phyloP scores from a whole-genome alignment of 129 eudicot species.

The Escallonia herrerae region DNA sequence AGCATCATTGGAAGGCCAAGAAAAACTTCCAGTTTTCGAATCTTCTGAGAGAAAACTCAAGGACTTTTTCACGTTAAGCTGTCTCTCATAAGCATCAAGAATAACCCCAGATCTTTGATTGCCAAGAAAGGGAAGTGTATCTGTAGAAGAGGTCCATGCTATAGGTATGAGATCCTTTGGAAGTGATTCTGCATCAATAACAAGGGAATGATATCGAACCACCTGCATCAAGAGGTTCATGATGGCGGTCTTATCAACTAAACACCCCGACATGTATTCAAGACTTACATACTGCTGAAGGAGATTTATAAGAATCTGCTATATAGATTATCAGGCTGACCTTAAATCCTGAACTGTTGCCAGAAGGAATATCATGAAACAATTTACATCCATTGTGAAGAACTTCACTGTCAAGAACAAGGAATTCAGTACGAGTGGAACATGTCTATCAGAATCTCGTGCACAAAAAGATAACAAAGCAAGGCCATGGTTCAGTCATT shows the following conservation, averaged over 20 bases:
- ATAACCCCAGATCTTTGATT: conserved; percentile 23
- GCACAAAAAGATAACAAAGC: neutral
- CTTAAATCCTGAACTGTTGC: conserved; percentile 86
- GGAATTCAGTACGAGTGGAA: conserved; percentile 6
- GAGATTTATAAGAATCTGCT: neutral
- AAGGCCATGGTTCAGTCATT: neutral
- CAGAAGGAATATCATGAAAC: conserved; percentile 83
- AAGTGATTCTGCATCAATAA: conserved; percentile 64
- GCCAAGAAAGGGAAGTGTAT: conserved; percentile 45
- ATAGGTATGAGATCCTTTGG: conserved; percentile 82
- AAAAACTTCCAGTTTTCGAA: conserved; percentile 15
- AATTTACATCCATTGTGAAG: conserved; percentile 68
- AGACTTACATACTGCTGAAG: neutral
- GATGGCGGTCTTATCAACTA: neutral
- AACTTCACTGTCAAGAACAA: conserved; percentile 58
- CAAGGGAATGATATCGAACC: conserved; percentile 96
- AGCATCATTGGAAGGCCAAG: conserved; percentile 17
- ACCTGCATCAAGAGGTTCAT: conserved; percentile 45
- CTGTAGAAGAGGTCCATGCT: conserved; percentile 72
- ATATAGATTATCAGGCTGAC: conserved; percentile 24
- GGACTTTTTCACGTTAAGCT: conserved; percentile 16
- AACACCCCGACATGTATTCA: neutral
- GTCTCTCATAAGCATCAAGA: conserved; percentile 25
- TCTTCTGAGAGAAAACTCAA: conserved; percentile 12
- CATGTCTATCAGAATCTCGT: neutral